phyloP scores from a whole-genome alignment of 352 stramenopile genomes.

The Phytophthora constricta region DNA sequence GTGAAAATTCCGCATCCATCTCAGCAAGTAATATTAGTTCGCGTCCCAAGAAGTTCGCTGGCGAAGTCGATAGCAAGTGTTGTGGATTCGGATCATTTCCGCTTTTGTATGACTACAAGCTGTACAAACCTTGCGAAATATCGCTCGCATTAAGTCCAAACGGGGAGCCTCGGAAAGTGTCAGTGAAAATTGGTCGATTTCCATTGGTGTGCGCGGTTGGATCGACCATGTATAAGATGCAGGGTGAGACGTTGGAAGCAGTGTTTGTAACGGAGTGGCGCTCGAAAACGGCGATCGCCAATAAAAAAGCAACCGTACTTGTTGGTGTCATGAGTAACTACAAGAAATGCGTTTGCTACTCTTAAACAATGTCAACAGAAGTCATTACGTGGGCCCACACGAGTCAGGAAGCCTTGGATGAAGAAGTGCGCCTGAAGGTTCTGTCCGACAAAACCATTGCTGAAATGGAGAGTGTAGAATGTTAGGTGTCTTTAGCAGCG shows the following conservation, averaged over 20 bases:
- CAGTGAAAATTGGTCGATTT: conserved; percentile 11
- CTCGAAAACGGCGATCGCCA: conserved; percentile 1
- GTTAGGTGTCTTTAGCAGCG: too few relatives aligned
- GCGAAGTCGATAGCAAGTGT: background rate
- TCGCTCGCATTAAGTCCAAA: background rate
- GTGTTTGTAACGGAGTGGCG: conserved; percentile 18
- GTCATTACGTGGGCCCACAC: too few relatives aligned
- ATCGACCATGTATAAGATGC: conserved; percentile 22
- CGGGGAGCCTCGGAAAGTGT: too few relatives aligned
- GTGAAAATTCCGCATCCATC: conserved; percentile 1
- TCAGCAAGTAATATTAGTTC: background rate
- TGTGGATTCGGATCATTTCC: conserved; percentile 2
- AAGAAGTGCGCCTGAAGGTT: too few relatives aligned
- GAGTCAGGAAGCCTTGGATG: too few relatives aligned
- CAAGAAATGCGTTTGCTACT: too few relatives aligned
- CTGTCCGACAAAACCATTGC: too few relatives aligned
- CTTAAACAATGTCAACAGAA: too few relatives aligned
- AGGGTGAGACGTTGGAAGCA: conserved; percentile 9
- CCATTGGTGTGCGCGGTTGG: conserved; percentile 17
- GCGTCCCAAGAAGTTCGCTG: background rate
- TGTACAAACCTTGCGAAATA: background rate
- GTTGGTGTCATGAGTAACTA: conserved; percentile 12
- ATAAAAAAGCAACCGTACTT: conserved; percentile 23
- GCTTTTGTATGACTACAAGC: conserved; percentile 9
- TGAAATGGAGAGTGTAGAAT: too few relatives aligned